Evolutionary conservation across 2,329 filamentous ascomycete species (phyloP), one percentile per base, ranked within the genome.

Genomic region (Myriosclerotinia scirpicola): DNA sequence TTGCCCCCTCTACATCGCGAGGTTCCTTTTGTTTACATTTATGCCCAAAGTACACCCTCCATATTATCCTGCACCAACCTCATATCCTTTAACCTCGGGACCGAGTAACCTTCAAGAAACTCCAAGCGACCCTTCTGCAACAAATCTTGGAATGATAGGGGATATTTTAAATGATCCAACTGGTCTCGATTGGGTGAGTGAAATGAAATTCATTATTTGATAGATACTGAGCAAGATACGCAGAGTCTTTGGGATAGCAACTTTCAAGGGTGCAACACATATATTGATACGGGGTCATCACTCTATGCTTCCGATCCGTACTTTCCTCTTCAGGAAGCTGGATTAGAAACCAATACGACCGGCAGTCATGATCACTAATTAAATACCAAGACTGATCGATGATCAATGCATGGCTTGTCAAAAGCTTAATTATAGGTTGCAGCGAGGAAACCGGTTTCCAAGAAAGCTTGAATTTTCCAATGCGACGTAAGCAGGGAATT

Each of bases 211-310:
- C 20, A n/a, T 38, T 3, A 20, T 17, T 34, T 40, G 14, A 60
- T 36, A 63, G 20, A n/a, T 50, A n/a, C 30, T 46, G 34, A 54
- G 36, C 8, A 36, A 30, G 5, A 60, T 38, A n/a, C 44, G 42
- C 36, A 66, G 65, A 50, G 48, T 53, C 58, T 66, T 17, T 66
- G 65, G 65, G 65, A 66, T 46, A 66, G 38, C 30, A 50, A 55
- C 26, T 64, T 61, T 26, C 63, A 66, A 56, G 54, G 60, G 20
- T 38, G 8, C 26, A 54, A 46, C 38, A 44, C 34, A 26, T 60
- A 26, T 34, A 22, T 64, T 44, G 36, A 65, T 52, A 5, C 54
- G 12, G 54, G 36, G 14, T 34, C 52, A 42, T 40, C 48, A 36
- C 8, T 54, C 8, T 59, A 9, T 44, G 30, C 62, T 59, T 48